These are phyloP conservation scores for Solanum pennellii DNA, from an alignment of 257 asterid genomes.

Conservation along the genomic window DNA sequence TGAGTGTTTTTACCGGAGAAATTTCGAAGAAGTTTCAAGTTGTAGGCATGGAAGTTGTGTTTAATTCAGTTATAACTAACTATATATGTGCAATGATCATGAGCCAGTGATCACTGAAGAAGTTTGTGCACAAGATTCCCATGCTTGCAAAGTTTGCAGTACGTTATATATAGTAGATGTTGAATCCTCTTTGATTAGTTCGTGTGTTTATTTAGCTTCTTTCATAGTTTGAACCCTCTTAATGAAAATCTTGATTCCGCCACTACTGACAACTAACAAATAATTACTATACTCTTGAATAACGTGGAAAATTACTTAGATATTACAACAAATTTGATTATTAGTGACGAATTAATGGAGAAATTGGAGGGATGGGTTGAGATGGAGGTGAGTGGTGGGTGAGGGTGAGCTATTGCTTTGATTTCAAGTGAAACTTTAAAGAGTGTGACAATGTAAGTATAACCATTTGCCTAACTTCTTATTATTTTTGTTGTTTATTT, in stretches of 20 bases:
- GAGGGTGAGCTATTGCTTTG: conserved; percentile 31
- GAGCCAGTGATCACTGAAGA: not conserved
- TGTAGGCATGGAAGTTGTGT: not conserved
- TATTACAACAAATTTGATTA: not conserved
- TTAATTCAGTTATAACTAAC: not conserved
- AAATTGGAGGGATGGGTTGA: conserved; percentile 25
- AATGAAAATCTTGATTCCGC: not conserved
- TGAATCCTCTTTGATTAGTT: too few relatives aligned
- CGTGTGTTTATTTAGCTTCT: too few relatives aligned
- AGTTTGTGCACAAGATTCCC: not conserved
- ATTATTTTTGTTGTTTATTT: conserved; percentile 22
- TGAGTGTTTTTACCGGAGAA: not conserved
- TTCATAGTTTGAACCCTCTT: too few relatives aligned
- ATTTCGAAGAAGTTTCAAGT: not conserved
- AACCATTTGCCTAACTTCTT: conserved; percentile 59
- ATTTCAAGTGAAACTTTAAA: conserved; percentile 34
- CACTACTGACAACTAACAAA: not conserved
- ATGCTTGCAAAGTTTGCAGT: not conserved
- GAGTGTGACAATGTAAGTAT: not conserved
- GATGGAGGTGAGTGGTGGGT: conserved; percentile 42
- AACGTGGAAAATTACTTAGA: too few relatives aligned
- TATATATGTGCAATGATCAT: not conserved
- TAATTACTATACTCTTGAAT: not conserved
- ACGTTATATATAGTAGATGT: too few relatives aligned
- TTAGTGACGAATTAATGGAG: not conserved